Conservation (phyloP, 768 basidiomycete genomes). For the Floccularia luteovirens region DNA sequence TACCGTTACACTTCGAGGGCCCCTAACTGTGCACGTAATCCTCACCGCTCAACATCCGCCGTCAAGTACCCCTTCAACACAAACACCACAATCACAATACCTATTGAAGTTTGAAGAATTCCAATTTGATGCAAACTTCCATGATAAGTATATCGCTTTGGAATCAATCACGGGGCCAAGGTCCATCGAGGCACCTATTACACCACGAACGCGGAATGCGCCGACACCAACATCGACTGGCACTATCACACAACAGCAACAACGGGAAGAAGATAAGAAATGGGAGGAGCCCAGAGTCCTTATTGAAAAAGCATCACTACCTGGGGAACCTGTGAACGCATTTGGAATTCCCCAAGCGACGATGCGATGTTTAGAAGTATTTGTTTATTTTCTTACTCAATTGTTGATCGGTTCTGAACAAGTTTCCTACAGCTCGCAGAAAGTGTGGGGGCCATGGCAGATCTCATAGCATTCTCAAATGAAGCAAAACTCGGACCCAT, state of each 20-base stretch:
- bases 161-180: slow-evolving; percentile 52
- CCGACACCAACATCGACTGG: slow-evolving; percentile 16
- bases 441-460: slow-evolving; percentile 74
- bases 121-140: slow-evolving; percentile 62
- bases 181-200: slow-evolving; percentile 30
- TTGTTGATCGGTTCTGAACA: not conserved
- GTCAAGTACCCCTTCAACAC: slow-evolving; percentile 13
- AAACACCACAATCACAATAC: slow-evolving; percentile 13
- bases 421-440: slow-evolving; percentile 56
- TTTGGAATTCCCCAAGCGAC: slow-evolving; percentile 87
- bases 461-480: slow-evolving; percentile 60
- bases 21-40: slow-evolving; percentile 60
- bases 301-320: slow-evolving; percentile 59
- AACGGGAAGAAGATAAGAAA: slow-evolving; percentile 45
- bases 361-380: slow-evolving; percentile 81
- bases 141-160: slow-evolving; percentile 70
- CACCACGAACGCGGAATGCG: slow-evolving; percentile 20
- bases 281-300: slow-evolving; percentile 62
- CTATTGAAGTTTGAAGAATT: slow-evolving; percentile 66
- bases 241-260: slow-evolving; percentile 13
- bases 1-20: slow-evolving; percentile 68
- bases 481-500: slow-evolving; percentile 51
- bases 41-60: slow-evolving; percentile 20
- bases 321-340: slow-evolving; percentile 79
- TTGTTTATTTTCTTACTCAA: slow-evolving; percentile 9